Conservation (phyloP, 495 filamentous ascomycete species). For the Corynascus novoguineensis region DNA sequence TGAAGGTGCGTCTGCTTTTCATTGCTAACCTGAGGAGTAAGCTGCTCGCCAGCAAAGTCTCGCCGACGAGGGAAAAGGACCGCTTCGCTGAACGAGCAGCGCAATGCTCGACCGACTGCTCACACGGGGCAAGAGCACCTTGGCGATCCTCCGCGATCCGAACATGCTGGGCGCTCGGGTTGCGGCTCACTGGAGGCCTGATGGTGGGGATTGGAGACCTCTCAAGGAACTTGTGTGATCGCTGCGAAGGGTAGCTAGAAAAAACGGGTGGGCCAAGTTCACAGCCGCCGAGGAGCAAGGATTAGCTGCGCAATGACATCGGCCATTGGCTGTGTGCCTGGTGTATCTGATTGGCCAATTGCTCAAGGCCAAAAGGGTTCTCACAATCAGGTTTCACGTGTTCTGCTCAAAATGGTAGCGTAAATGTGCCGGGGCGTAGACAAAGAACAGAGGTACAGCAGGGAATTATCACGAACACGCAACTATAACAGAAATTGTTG, state of each 20-base stretch:
- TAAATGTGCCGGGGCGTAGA: too few species aligned
- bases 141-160: constrained; percentile 17
- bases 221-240: background rate
- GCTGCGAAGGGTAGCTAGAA: background rate
- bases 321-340: background rate
- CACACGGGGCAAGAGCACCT: constrained; percentile 8
- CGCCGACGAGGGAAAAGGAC: background rate
- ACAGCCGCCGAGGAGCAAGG: background rate
- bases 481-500: background rate
- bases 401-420: too few species aligned
- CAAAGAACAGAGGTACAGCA: background rate
- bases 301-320: background rate
- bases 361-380: background rate
- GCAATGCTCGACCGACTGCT: constrained; percentile 7
- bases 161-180: constrained; percentile 12
- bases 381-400: background rate
- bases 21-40: constrained; percentile 26
- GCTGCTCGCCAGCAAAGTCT: constrained; percentile 11
- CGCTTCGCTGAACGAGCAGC: constrained; percentile 3
- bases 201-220: constrained; percentile 12
- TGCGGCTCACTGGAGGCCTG: background rate
- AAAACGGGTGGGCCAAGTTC: constrained; percentile 2
- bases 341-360: constrained; percentile 8
- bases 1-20: background rate
- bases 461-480: background rate